Conservation (phyloP, 345 rosid species). For the Pugionium cornutum region DNA sequence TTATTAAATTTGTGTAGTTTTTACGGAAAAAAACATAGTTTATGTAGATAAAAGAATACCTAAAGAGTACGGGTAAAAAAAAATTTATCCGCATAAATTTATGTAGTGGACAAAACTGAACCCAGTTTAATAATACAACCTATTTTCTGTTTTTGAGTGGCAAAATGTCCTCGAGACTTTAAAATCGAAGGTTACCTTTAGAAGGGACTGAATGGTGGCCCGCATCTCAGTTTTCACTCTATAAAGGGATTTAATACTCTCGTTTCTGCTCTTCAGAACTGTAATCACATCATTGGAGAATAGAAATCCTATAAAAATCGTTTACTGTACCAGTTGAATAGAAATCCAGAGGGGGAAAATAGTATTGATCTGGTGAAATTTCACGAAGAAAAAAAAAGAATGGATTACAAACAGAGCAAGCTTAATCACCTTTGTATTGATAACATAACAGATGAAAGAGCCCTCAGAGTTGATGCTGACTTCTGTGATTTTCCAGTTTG, state of each 20-base stretch:
- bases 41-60: too few relatives aligned
- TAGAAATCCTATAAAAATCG: constrained; percentile 28
- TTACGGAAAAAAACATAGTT: too few relatives aligned
- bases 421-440: constrained; percentile 65
- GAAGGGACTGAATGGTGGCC: constrained; percentile 65
- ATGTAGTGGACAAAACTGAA: too few relatives aligned
- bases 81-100: too few relatives aligned
- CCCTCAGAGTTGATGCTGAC: constrained; percentile 57
- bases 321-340: background rate
- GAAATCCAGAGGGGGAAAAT: constrained; percentile 10
- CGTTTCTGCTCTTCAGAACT: constrained; percentile 56
- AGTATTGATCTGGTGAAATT: background rate
- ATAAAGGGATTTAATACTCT: constrained; percentile 59
- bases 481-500: constrained; percentile 51
- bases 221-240: constrained; percentile 81
- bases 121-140: background rate
- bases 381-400: background rate
- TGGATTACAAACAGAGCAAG: background rate
- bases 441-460: constrained; percentile 78
- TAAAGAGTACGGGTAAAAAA: too few relatives aligned
- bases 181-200: constrained; percentile 53
- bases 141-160: background rate
- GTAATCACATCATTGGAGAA: constrained; percentile 52
- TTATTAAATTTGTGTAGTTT: too few relatives aligned
- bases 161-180: constrained; percentile 3